Base-by-base conservation (phyloP, 306 rosid species). In the Malus asiatica region DNA sequence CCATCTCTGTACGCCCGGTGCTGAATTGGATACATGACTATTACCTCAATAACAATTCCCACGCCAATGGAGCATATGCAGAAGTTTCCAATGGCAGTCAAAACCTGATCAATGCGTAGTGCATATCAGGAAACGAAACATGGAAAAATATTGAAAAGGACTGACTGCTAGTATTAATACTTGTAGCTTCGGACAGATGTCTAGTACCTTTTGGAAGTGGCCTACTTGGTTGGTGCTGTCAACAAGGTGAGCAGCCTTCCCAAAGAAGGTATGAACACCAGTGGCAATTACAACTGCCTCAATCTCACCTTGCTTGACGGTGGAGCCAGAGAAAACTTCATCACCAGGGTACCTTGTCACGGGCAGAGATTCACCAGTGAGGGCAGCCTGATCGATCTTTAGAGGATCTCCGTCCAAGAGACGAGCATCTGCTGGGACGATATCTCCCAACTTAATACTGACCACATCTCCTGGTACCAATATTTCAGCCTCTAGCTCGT, bases 261-360 rank as follows among this genome's bases (percentile, higher is more conserved):
- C 98, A 11, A 93, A 93, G 90, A 93, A 93, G 78, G 98, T 91
- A 73, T 91, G 97, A 0, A 93, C 97, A 3, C 98, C 97, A 11
- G 98, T 93, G 20, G 98, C 98, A n/a, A 91, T 89, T 2, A 93
- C 97, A 78, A 93, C 71, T 20, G 98, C 98, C 85, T 93, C 97
- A 52, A 93, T 48, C 86, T 93, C 98, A 51, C 97, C 98, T 82
- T 93, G 98, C 79, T 93, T 91, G 16, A 91, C 98, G 0, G 98
- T 93, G 76, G 98, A 93, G 12, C 98, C 97, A 1, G 98, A 93
- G 87, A 86, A 93, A 79, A 90, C 88, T 82, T 91, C 96, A 58
- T 91, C 90, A 6, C 90, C 92, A 1, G 98, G 59, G 51, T 20
- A 4, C 80, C 42, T 89, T 0, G 91, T 77, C 27, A 75, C 89